Conservation (phyloP, 108 stramenopile genomes). For the Bacterosira constricta region DNA sequence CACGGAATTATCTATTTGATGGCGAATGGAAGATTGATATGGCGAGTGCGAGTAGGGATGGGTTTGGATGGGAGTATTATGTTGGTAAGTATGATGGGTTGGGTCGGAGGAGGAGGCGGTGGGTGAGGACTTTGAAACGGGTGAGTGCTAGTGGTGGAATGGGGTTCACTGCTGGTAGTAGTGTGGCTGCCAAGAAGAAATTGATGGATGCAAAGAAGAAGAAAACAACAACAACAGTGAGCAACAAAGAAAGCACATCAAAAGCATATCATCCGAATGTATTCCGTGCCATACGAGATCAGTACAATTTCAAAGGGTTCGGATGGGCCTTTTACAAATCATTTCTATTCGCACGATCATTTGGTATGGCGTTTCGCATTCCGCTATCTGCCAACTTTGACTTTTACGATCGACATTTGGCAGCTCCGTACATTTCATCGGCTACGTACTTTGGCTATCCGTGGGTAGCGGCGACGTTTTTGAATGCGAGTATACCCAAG, state of each 20-base stretch:
- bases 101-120: constrained; percentile 63
- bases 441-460: constrained; percentile 67
- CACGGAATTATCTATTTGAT: constrained; percentile 51
- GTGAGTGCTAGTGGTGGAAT: background rate
- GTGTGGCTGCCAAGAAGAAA: background rate
- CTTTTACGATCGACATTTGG: constrained; percentile 62
- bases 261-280: background rate
- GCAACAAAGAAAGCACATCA: constrained; percentile 4
- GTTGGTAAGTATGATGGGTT: constrained; percentile 45
- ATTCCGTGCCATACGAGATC: constrained; percentile 40
- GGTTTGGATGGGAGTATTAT: constrained; percentile 80
- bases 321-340: constrained; percentile 71
- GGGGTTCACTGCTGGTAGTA: background rate
- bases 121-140: constrained; percentile 57
- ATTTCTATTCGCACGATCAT: constrained; percentile 45
- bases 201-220: background rate
- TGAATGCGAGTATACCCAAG: constrained; percentile 62
- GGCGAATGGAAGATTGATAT: constrained; percentile 86
- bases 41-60: constrained; percentile 49
- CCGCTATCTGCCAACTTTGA: constrained; percentile 71
- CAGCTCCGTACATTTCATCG: constrained; percentile 53
- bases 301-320: constrained; percentile 83
- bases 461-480: constrained; percentile 51
- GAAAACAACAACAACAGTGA: background rate
- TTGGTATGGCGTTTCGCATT: constrained; percentile 64